Percentiles rank a stretch among this genome's conserved stretches.
phyloP scores from a whole-genome alignment of 2,329 filamentous ascomycete genomes.

The Trichoderma sp. region DNA sequence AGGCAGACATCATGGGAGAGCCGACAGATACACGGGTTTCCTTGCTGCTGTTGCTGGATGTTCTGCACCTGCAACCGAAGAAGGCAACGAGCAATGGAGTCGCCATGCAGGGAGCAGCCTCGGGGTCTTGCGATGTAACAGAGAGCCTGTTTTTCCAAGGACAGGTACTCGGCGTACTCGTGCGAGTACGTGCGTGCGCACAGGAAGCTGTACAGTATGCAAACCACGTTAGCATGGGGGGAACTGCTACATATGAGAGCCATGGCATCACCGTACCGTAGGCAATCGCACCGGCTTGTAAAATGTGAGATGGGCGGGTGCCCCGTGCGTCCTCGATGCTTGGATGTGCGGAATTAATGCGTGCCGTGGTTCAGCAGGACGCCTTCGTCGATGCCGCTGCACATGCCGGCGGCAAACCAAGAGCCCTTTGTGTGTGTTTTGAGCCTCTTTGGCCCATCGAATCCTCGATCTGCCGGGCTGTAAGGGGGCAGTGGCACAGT shows the following conservation, averaged over 20 bases:
- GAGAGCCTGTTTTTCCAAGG: not conserved
- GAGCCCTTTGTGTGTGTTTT: not conserved
- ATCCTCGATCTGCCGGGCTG: conserved; percentile 17
- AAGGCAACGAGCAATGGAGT: not conserved
- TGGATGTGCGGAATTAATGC: conserved; percentile 1
- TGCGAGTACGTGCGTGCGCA: not conserved
- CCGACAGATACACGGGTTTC: not conserved
- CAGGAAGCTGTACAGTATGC: not conserved
- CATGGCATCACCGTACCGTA: not conserved
- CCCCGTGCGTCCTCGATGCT: not conserved
- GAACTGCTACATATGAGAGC: not conserved
- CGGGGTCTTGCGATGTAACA: not conserved
- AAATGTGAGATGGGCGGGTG: not conserved
- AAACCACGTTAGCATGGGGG: not conserved
- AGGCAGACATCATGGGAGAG: conserved; percentile 1
- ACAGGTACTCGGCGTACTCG: not conserved
- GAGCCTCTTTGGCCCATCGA: conserved; percentile 13
- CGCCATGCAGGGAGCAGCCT: not conserved
- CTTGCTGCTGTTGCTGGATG: not conserved
- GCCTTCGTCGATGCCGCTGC: conserved; percentile 2
- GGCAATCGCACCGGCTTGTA: not conserved
- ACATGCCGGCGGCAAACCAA: conserved; percentile 13
- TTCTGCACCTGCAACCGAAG: not conserved
- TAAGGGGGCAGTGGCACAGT: conserved; percentile 9
- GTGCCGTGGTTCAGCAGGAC: not conserved